phyloP scores from a whole-genome alignment of 2,329 filamentous ascomycete genomes.

The Cercospora nicotianae region DNA sequence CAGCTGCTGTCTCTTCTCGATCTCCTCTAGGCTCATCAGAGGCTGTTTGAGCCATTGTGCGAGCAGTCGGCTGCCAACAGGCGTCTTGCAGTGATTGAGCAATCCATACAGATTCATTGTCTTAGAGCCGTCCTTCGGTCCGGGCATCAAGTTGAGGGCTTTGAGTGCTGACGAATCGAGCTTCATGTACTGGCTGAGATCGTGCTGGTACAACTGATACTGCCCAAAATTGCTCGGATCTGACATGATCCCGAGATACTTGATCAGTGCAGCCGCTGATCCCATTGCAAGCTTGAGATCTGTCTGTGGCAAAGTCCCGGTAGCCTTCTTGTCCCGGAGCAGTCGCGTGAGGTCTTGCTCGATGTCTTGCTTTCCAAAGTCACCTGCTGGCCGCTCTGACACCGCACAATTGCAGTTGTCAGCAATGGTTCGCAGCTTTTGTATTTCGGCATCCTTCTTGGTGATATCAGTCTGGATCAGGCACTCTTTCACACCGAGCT shows the following conservation, averaged over 20 bases:
- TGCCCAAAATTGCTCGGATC: conserved; percentile 95
- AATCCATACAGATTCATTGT: conserved; percentile 95
- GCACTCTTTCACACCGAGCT: conserved; percentile 92
- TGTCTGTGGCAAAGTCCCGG: conserved; percentile 77
- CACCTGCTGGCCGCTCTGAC: conserved; percentile 71
- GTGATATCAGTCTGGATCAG: conserved; percentile 75
- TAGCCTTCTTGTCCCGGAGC: conserved; percentile 79
- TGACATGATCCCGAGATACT: conserved; percentile 86
- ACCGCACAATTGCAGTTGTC: conserved; percentile 90
- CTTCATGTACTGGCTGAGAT: conserved; percentile 97
- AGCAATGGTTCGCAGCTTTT: conserved; percentile 83
- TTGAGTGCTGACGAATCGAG: conserved; percentile 91
- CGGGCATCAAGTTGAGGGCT: conserved; percentile 95
- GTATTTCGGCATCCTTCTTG: conserved; percentile 83
- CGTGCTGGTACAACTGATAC: conserved; percentile 95
- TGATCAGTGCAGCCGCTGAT: conserved; percentile 87
- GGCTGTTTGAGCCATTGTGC: conserved; percentile 98
- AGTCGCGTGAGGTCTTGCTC: conserved; percentile 89
- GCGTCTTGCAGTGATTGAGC: conserved; percentile 96
- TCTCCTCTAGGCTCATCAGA: conserved; percentile 84
- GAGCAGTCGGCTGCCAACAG: conserved; percentile 82
- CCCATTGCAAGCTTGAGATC: conserved; percentile 96
- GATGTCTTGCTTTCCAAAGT: conserved; percentile 88
- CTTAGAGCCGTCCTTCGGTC: conserved; percentile 90
- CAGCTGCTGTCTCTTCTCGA: conserved; percentile 86